A percentile compares a stretch with the other conserved stretches of the same genome.
Evolutionary conservation across 352 stramenopile genomes (phyloP).

Genomic region (Globisporangium ultimum): DNA sequence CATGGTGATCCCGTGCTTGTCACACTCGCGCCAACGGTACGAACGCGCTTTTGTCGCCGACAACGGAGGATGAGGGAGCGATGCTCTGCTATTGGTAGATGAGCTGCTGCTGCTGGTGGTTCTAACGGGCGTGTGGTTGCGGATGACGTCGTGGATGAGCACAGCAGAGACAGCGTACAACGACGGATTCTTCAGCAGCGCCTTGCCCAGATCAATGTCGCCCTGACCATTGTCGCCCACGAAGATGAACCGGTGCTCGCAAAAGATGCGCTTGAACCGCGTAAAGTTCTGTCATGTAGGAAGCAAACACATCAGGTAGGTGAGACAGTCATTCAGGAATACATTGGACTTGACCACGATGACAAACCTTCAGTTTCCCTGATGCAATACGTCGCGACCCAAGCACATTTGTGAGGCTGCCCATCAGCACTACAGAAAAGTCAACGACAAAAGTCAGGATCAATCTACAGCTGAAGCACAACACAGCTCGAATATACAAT

Average conservation of each 20-base stretch:
- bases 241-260: slow-evolving; percentile 75
- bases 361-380: slow-evolving; percentile 58
- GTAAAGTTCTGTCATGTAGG: slow-evolving; percentile 55
- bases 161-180: slow-evolving; percentile 56
- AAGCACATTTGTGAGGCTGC: slow-evolving; percentile 56
- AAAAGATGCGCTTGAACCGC: slow-evolving; percentile 65
- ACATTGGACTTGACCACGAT: no score
- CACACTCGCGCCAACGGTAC: slow-evolving; percentile 66
- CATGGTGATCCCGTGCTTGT: slow-evolving; percentile 56
- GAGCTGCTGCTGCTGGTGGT: not conserved
- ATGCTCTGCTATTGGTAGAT: no score
- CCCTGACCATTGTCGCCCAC: slow-evolving; percentile 81
- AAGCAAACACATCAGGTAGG: no score
- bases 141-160: slow-evolving; percentile 82
- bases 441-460: not conserved
- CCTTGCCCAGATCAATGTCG: slow-evolving; percentile 79
- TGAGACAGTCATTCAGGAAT: no score
- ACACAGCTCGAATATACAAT: no score
- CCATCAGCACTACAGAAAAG: slow-evolving; percentile 58
- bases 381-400: slow-evolving; percentile 62
- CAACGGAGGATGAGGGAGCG: not conserved
- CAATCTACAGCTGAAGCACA: not conserved
- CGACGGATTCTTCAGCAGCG: slow-evolving; percentile 45
- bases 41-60: slow-evolving; percentile 22
- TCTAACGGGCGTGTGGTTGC: slow-evolving; percentile 45